Evolutionary conservation across 2,329 filamentous ascomycete genomes (phyloP).

Genomic region (Fusarium sororula): DNA sequence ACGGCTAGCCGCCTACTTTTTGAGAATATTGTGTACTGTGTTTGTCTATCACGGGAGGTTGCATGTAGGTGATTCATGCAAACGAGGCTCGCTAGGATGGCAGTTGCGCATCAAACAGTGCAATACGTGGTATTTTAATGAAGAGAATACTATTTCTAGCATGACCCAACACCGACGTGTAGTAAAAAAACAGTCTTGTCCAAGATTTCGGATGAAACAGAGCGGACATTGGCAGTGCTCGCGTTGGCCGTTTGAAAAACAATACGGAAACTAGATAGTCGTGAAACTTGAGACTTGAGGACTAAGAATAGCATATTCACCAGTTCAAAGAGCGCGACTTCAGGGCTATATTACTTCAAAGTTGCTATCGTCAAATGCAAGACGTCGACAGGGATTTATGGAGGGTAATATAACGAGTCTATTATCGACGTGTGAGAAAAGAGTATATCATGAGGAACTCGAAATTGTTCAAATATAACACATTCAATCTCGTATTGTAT

Average conservation of each 20-base stretch:
- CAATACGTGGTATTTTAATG: fast-evolving
- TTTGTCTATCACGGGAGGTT: background rate
- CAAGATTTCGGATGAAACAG: background rate
- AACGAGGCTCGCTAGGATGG: background rate
- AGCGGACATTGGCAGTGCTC: background rate
- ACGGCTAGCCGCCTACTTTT: too few species aligned
- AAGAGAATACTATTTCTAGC: background rate
- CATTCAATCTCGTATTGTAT: background rate
- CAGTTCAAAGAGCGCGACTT: background rate
- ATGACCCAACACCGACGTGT: background rate
- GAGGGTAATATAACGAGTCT: background rate
- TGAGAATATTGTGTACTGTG: background rate
- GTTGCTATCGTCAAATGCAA: background rate
- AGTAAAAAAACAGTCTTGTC: too few species aligned
- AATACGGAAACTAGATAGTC: background rate
- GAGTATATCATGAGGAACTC: background rate
- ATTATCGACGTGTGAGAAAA: background rate
- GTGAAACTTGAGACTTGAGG: background rate
- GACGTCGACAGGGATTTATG: background rate
- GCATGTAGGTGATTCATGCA: background rate
- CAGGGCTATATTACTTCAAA: fast-evolving
- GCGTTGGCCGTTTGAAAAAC: background rate
- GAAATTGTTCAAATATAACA: fast-evolving
- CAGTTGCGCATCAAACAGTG: background rate
- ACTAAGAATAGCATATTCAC: background rate